Percentiles rank a stretch among this genome's conserved stretches.
Evolutionary conservation across 345 rosid species (phyloP).

Genomic region (Lumnitzera littorea): DNA sequence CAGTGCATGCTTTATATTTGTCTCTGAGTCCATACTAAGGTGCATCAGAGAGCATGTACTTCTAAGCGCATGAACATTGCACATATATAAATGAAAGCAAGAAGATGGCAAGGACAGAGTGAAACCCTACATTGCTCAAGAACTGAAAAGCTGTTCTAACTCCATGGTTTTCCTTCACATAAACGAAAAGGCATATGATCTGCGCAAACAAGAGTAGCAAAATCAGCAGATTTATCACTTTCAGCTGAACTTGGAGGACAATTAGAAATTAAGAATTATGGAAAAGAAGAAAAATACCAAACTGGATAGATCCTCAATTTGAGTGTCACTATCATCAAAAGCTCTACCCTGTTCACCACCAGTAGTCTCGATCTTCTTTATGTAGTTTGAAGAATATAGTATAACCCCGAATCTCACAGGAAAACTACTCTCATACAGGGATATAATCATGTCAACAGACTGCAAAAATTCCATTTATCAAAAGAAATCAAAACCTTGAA

Average conservation of each 20-base stretch:
- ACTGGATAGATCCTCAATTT: slow-evolving; percentile 65
- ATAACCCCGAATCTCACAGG: slow-evolving; percentile 94
- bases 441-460: slow-evolving; percentile 64
- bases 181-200: slow-evolving; percentile 80
- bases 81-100: no score
- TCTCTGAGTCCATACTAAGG: no score
- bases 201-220: slow-evolving; percentile 31
- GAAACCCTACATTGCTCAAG: slow-evolving; percentile 62
- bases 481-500: slow-evolving; percentile 13
- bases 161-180: slow-evolving; percentile 81
- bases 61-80: no score
- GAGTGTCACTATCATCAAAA: slow-evolving; percentile 27
- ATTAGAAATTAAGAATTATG: slow-evolving; percentile 1
- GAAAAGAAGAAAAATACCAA: slow-evolving; percentile 49
- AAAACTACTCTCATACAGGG: slow-evolving; percentile 69
- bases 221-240: slow-evolving; percentile 1
- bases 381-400: slow-evolving; percentile 61
- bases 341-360: slow-evolving; percentile 41
- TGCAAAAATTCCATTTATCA: slow-evolving; percentile 33
- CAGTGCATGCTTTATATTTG: no score
- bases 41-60: no score
- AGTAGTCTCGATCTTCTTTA: slow-evolving; percentile 49
- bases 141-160: slow-evolving; percentile 76
- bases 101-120: slow-evolving; percentile 1
- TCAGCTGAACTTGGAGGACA: slow-evolving; percentile 1